These are phyloP conservation scores for Pseudozyma sp. DNA, from an alignment of 1,284 basidiomycete species.

Conservation along the genomic window DNA sequence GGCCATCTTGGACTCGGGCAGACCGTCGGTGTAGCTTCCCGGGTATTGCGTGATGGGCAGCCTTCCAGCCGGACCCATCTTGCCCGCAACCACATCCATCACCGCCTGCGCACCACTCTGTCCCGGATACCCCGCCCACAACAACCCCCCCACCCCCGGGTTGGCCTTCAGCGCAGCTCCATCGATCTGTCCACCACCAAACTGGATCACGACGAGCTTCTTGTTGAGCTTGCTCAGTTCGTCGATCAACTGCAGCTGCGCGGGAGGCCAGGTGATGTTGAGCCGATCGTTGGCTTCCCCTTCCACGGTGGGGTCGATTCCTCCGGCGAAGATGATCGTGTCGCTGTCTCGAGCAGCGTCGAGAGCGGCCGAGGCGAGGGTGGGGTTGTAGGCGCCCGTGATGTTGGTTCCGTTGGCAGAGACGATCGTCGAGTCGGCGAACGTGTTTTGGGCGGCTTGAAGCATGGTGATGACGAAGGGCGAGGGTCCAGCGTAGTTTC, in stretches of 20 bases:
- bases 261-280: conserved; percentile 19
- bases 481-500: conserved; percentile 23
- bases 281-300: conserved; percentile 11
- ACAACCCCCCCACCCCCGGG: background rate
- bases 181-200: conserved; percentile 30
- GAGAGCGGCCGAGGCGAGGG: background rate
- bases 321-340: conserved; percentile 21
- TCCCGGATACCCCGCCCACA: conserved; percentile 35
- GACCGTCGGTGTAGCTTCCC: conserved; percentile 6
- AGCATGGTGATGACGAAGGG: conserved; percentile 14
- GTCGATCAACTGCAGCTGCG: conserved; percentile 26
- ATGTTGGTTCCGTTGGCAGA: conserved; percentile 25
- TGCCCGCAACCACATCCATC: conserved; percentile 12
- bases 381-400: background rate
- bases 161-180: conserved; percentile 10
- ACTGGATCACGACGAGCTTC: conserved; percentile 21
- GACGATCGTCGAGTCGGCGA: background rate
- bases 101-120: conserved; percentile 20
- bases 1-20: conserved; percentile 12
- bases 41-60: conserved; percentile 38
- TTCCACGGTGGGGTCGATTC: conserved; percentile 23
- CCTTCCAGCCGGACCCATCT: conserved; percentile 7
- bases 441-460: conserved; percentile 8
- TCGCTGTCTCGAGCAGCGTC: background rate
- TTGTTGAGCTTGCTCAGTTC: conserved; percentile 4